These are phyloP conservation scores for Psilocybe sp. DNA, from an alignment of 768 basidiomycete genomes.

Conservation along the genomic window DNA sequence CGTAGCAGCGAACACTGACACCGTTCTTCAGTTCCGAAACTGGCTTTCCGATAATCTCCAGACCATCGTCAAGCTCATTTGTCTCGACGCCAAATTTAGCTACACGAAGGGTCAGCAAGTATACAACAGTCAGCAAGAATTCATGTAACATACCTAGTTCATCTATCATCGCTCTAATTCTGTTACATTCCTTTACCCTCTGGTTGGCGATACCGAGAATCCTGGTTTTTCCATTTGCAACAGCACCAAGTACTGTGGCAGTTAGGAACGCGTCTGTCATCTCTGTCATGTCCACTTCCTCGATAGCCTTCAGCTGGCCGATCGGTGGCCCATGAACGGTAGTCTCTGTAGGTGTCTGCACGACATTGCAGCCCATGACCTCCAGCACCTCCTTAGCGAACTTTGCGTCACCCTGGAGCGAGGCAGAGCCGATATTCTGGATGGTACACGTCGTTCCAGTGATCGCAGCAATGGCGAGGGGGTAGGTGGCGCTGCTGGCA, in stretches of 20 bases:
- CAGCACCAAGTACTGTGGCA: constrained; percentile 88
- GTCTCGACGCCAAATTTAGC: constrained; percentile 95
- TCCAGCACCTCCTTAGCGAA: constrained; percentile 93
- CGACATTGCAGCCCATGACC: constrained; percentile 91
- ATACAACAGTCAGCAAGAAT: background rate
- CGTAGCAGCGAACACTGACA: constrained; percentile 91
- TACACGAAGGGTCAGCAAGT: constrained; percentile 22
- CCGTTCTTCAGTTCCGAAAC: constrained; percentile 60
- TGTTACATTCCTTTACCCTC: constrained; percentile 96
- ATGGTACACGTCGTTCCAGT: constrained; percentile 97
- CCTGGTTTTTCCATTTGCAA: constrained; percentile 67
- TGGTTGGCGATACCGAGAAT: constrained; percentile 97
- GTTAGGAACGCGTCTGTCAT: constrained; percentile 99
- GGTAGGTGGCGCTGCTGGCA: constrained; percentile 94
- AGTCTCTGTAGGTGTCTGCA: constrained; percentile 84
- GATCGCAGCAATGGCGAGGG: constrained; percentile 94
- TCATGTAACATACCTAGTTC: constrained; percentile 65
- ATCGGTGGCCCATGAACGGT: constrained; percentile 88
- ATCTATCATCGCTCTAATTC: constrained; percentile 96
- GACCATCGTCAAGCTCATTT: constrained; percentile 88
- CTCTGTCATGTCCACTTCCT: constrained; percentile 94
- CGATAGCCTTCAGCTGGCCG: constrained; percentile 78
- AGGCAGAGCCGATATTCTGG: constrained; percentile 83
- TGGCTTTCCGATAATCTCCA: constrained; percentile 83
- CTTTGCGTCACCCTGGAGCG: constrained; percentile 94